Percentiles rank a stretch among this genome's conserved stretches.
phyloP scores from a whole-genome alignment of 1,139 yeast species.

The Kluyveromyces sp. region DNA sequence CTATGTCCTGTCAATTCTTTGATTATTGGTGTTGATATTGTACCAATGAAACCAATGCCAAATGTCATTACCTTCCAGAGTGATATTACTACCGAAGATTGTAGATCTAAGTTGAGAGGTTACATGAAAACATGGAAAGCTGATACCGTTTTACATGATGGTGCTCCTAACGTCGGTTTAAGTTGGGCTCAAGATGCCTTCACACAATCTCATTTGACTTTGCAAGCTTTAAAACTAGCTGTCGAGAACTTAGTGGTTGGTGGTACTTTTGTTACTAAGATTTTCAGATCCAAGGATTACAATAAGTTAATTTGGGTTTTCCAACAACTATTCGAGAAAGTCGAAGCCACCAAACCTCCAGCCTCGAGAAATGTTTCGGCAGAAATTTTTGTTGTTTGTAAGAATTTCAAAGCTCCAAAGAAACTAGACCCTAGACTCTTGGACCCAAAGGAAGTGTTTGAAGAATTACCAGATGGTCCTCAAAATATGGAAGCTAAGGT shows the following conservation, averaged over 20 bases:
- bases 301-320: constrained; percentile 96
- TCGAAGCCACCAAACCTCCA: constrained; percentile 98
- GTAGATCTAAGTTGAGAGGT: constrained; percentile 87
- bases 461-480: constrained; percentile 73
- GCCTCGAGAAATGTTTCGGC: constrained; percentile 98
- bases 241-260: constrained; percentile 89
- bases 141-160: constrained; percentile 95
- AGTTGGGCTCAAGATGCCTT: constrained; percentile 99
- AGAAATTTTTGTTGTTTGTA: constrained; percentile 94
- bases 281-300: constrained; percentile 95
- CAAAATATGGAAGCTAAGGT: constrained; percentile 86
- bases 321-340: constrained; percentile 89
- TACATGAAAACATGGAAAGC: constrained; percentile 99
- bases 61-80: constrained; percentile 91
- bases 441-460: constrained; percentile 90
- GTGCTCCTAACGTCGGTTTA: constrained; percentile 99
- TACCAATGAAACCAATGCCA: constrained; percentile 90
- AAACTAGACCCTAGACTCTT: constrained; percentile 85
- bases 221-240: constrained; percentile 88
- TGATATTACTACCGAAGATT: constrained; percentile 96
- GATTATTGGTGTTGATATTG: constrained; percentile 96
- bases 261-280: constrained; percentile 95
- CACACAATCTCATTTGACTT: constrained; percentile 91
- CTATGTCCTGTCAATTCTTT: constrained; percentile 87
- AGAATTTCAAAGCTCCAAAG: constrained; percentile 93